phyloP scores from a whole-genome alignment of 371 early-diverging fungal species.

The Mucor racemosus region DNA sequence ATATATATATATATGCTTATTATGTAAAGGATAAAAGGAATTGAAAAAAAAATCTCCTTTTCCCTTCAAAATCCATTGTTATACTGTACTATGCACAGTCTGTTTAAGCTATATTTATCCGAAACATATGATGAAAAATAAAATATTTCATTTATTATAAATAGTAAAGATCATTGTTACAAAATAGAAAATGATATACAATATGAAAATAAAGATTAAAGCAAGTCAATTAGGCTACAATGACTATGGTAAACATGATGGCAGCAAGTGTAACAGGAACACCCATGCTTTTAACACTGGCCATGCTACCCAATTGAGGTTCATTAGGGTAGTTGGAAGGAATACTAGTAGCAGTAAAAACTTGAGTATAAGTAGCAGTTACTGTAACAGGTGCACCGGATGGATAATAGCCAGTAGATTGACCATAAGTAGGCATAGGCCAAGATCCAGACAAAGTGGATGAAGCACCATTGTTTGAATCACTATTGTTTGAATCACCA shows the following conservation, averaged over 20 bases:
- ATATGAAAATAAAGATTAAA: neutral
- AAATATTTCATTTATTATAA: neutral
- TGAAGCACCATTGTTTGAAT: neutral
- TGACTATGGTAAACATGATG: conserved; percentile 1
- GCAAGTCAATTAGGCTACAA: neutral
- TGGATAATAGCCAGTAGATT: conserved; percentile 1
- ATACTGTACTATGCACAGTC: neutral
- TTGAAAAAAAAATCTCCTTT: neutral
- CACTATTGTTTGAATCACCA: neutral
- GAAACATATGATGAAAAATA: conserved; percentile 5
- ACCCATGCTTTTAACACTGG: conserved; percentile 3
- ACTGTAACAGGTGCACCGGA: neutral
- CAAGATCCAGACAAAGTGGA: neutral
- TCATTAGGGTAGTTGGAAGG: neutral
- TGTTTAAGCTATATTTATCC: neutral
- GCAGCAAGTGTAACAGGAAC: neutral
- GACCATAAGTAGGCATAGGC: conserved; percentile 1
- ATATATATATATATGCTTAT: too few species aligned
- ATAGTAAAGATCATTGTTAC: neutral
- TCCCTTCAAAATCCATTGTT: neutral
- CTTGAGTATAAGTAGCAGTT: conserved; percentile 11
- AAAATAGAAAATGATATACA: neutral
- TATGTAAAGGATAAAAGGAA: neutral
- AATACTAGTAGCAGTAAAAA: neutral
- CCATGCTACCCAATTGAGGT: neutral